Evolutionary conservation across 345 rosid species (phyloP), one percentile per base, ranked within the genome.

Genomic region (Punica granatum): DNA sequence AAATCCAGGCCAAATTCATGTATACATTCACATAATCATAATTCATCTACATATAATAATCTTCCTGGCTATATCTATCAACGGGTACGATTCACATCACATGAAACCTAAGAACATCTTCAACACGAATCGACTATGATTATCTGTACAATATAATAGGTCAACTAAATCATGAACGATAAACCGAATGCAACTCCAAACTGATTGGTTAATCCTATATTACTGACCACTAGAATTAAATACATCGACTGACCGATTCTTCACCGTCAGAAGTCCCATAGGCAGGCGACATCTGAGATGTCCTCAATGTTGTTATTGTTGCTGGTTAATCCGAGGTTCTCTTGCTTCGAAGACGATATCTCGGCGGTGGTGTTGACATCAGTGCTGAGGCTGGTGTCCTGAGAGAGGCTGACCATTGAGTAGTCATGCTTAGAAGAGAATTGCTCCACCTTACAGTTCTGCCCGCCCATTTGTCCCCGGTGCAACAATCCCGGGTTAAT

Each of bases 311-410:
- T 72, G 65, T 65, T 59, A 3, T 44, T 74, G 60, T 46, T 68
- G 31, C 69, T 80, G 5, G 61, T 13, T 12, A 56, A 26, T 13
- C 34, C 61, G 18, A 56, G 9, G 61, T 72, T 53, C 14, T 77
- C 86, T n/a, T 71, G 83, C 76, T 77, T 76, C 23, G 88, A 78
- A 1, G 86, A 86, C 5, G 89, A 81, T 63, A 81, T 85, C 77
- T 85, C 89, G 0, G 82, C 63, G 30, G 78, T 67, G 69, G 51
- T 76, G 80, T 80, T 86, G 58, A 87, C 63, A 56, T 87, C 92
- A 4, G 88, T 72, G 77, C 92, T 83, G 26, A 80, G 75, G 35
- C 86, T 84, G n/a, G 92, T 87, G 23, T 87, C 92, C 33, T 83
- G 89, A 10, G 92, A 87, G 4, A 48, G 83, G 70, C 80, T 85